Base-by-base conservation (phyloP, 2,329 filamentous ascomycete genomes). In the Hypoxylon sp. region DNA sequence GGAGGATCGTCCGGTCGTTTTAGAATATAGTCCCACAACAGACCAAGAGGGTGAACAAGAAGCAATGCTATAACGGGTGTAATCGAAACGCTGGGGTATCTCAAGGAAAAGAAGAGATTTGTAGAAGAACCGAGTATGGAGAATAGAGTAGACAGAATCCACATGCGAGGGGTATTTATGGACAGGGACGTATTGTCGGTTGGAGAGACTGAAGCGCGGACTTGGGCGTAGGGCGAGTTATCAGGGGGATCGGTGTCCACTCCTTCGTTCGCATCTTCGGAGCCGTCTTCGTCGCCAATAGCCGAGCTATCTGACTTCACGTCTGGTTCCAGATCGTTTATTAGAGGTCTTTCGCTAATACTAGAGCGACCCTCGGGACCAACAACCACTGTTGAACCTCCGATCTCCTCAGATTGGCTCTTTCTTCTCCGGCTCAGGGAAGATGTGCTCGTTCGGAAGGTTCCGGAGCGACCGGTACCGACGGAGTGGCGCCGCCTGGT, bases 71-170 rank as follows among this genome's bases (percentile, higher is more conserved):
- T 97, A 72, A 97, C 92, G 42, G 93, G 93, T 22, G 93, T 95
- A 76, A 97, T 95, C 67, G 92, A 92, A 78, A 97, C 93, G 79
- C 93, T 96, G 29, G 94, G 94, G 84, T 96, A 97, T 87, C 94
- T 88, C 78, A 97, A 84, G 37, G 93, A 94, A 83, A 97, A 97
- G 82, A 97, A 96, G 44, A 97, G 83, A 79, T 96, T 96, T 37
- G 92, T 94, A 1, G 92, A 92, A 51, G 93, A 95, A 68, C 93
- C 93, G 42, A 94, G 86, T 39, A 96, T 85, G 8, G 93, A 91
- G 79, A 96, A 96, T 9, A 96, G 77, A 37, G 93, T 85, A n/a
- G 92, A 94, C 17, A 96, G 80, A 33, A 85, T 85, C 93, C 93
- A 96, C 93, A 96, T 96, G 59, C 93, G 92, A 39, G 93, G 93